Conservation (phyloP, 768 basidiomycete species). For the Termitomyces sp. region DNA sequence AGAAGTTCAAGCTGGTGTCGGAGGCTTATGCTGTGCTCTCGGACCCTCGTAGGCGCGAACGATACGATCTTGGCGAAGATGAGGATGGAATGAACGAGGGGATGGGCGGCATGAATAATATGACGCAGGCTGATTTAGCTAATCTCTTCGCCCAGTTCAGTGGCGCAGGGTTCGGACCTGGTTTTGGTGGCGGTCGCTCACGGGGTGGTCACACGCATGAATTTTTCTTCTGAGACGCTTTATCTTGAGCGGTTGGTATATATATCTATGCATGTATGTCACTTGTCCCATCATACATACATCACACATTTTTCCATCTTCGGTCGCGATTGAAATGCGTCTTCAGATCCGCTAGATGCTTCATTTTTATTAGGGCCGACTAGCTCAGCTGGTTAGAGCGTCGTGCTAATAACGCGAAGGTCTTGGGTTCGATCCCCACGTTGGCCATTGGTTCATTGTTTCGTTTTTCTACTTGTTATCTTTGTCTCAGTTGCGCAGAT, state of each 20-base stretch:
- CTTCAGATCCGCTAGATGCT: no score
- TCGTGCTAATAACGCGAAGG: constrained; percentile 78
- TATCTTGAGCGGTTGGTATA: neutral
- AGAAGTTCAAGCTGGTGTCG: constrained; percentile 89
- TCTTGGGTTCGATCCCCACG: constrained; percentile 70
- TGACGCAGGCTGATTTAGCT: constrained; percentile 51
- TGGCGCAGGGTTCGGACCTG: constrained; percentile 36
- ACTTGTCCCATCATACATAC: neutral
- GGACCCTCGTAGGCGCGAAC: constrained; percentile 66
- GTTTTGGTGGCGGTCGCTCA: constrained; percentile 24
- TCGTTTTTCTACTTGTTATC: no score
- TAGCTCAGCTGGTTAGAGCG: constrained; percentile 88
- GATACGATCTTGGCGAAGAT: constrained; percentile 83
- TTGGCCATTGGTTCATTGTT: no score
- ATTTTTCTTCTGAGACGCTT: constrained; percentile 27
- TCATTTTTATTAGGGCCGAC: no score
- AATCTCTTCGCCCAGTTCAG: constrained; percentile 67
- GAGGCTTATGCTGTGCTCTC: constrained; percentile 84
- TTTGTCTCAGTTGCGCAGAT: no score
- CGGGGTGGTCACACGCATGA: constrained; percentile 29
- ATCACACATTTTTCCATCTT: neutral
- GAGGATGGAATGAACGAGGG: constrained; percentile 61
- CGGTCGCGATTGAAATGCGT: no score
- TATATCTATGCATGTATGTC: neutral
- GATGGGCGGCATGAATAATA: constrained; percentile 32